Conservation (phyloP, 2,329 filamentous ascomycete genomes). For the Aspergillus intermedius region DNA sequence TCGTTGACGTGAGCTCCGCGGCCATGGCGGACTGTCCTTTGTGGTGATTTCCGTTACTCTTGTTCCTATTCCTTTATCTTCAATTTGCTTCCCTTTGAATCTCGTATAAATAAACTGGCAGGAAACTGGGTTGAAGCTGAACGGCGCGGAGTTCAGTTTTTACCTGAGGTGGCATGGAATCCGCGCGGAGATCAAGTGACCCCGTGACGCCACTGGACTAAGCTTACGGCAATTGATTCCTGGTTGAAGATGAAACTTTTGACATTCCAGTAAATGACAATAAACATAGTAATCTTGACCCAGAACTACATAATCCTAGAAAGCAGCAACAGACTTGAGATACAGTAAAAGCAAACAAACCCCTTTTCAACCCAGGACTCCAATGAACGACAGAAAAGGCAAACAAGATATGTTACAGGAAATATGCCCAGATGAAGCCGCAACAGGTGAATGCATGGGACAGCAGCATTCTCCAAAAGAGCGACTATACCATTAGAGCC, state of each 20-base stretch:
- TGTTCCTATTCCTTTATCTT: neutral
- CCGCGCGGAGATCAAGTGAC: slow-evolving; percentile 3
- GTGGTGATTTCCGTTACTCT: neutral
- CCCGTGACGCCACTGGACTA: neutral
- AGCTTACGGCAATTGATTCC: too few species aligned
- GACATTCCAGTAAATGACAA: neutral
- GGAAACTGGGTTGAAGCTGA: neutral
- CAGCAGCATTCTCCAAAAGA: slow-evolving; percentile 2
- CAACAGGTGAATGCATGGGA: slow-evolving; percentile 4
- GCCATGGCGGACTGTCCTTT: slow-evolving; percentile 24
- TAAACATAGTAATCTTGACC: neutral
- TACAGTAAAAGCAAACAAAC: slow-evolving; percentile 23
- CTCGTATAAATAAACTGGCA: neutral
- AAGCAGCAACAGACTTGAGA: slow-evolving; percentile 11
- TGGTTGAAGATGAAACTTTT: too few species aligned
- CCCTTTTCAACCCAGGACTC: slow-evolving; percentile 38
- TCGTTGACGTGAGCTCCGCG: slow-evolving; percentile 40
- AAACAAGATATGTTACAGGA: slow-evolving; percentile 37
- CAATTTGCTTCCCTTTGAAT: neutral
- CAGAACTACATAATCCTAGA: slow-evolving; percentile 1
- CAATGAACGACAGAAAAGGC: slow-evolving; percentile 12
- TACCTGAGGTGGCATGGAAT: neutral
- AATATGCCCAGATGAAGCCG: slow-evolving; percentile 15
- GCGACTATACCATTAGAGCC: slow-evolving; percentile 7
- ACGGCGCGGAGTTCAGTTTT: neutral